Evolutionary conservation across 2,329 filamentous ascomycete genomes (phyloP).

Genomic region (Talaromyces verruculosus): DNA sequence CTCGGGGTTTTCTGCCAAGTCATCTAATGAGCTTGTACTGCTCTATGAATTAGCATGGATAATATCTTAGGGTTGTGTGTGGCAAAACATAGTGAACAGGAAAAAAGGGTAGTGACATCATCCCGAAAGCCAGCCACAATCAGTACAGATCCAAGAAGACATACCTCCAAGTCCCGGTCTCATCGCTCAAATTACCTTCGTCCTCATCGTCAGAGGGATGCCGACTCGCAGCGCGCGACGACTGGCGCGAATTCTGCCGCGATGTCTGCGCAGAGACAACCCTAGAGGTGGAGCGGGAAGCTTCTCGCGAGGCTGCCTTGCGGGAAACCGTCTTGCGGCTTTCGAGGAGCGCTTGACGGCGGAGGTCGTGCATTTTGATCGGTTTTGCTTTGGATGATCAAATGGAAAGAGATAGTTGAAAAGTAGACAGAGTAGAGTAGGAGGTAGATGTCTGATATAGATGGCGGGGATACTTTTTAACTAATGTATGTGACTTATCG

Average conservation of each 20-base stretch:
- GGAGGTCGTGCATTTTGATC: conserved; percentile 48
- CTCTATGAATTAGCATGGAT: conserved; percentile 9
- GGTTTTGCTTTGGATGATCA: background rate
- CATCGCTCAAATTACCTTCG: conserved; percentile 55
- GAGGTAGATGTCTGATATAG: background rate
- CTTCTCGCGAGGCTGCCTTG: conserved; percentile 58
- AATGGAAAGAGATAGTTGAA: background rate
- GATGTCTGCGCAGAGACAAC: conserved; percentile 55
- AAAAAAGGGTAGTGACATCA: conserved; percentile 35
- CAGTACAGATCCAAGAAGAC: conserved; percentile 28
- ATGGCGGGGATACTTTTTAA: background rate
- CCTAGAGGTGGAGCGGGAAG: conserved; percentile 55
- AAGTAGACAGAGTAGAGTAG: background rate
- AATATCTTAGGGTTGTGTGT: background rate
- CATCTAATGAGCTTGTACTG: conserved; percentile 67
- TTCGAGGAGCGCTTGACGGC: conserved; percentile 62
- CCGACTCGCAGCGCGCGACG: conserved; percentile 56
- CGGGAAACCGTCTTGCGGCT: conserved; percentile 65
- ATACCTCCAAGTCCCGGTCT: conserved; percentile 57
- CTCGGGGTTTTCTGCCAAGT: conserved; percentile 57
- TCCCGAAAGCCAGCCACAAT: conserved; percentile 25
- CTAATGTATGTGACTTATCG: conserved; percentile 6
- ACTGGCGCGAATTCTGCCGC: conserved; percentile 52
- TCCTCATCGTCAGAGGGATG: conserved; percentile 62
- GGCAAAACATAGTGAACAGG: conserved; percentile 2